Base-by-base conservation (phyloP, 352 stramenopile genomes). In the Phytophthora vignae region DNA sequence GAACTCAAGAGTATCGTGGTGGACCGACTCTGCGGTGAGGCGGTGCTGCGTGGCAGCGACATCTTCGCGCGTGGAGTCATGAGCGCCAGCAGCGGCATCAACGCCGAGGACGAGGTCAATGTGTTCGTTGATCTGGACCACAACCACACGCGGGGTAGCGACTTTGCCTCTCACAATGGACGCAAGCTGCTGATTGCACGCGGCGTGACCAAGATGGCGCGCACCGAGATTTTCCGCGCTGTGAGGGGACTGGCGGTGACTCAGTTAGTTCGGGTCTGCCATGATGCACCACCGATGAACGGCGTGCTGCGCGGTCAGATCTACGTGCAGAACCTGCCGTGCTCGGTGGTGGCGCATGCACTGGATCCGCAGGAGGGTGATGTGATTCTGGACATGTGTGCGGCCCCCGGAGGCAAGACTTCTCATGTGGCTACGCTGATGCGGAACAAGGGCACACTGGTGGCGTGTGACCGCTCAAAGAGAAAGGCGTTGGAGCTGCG, bases 321-420 rank as follows among this genome's bases (percentile, higher is more conserved):
- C 59, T 98, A 97, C 74, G 78, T 97, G 15, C 96, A 99, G 78
- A 98, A 99, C 73, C 79, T 98, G 29, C 95, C 96, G 49, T 98
- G 92, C 2, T 90, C 94, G 2, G 78, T 98, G 33, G 96, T 98
- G n/a, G 93, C 81, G 0, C 91, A 98, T 65, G 93, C 86, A 8
- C 74, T 99, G 4, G 67, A 96, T 70, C 91, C 95, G 1, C 77
- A 96, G 70, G 64, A 81, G 21, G 90, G 85, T 27, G 90, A 98
- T 36, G 82, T 90, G 29, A 90, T 99, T 76, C 73, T 98, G 44
- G 96, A 99, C 67, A 97, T 99, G 91, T 99, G 96, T 83, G 84
- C 90, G 6, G 96, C 95, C 0, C 96, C 96, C 1, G 96, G 96
- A 38, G 96, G 96, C 19, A 99, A 99, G 75, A 96, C 95, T 17